Evolutionary conservation across 2,329 filamentous ascomycete genomes (phyloP).

Genomic region (Diaporthe caulivora): DNA sequence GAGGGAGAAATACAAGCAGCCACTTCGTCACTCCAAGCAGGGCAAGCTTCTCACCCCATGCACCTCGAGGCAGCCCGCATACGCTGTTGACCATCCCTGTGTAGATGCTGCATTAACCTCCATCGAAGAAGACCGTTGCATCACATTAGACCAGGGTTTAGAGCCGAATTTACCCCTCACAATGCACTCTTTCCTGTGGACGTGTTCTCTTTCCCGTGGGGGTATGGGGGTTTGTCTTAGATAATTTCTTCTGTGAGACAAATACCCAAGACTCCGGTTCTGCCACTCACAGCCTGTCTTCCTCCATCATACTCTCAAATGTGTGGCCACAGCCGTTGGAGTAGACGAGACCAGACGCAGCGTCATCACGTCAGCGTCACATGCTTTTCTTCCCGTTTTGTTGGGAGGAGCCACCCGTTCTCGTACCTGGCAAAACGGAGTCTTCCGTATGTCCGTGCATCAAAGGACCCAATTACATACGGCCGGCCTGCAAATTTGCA

Average conservation of each 20-base stretch:
- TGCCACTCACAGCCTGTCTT: not conserved
- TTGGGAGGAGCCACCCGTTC: not conserved
- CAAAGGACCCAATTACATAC: not conserved
- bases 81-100: not conserved
- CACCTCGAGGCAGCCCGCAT: not conserved
- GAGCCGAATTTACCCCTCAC: conserved; percentile 24
- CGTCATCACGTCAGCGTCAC: conserved; percentile 29
- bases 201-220: not conserved
- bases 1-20: too few relatives aligned
- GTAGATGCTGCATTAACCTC: not conserved
- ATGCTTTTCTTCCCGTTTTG: conserved; percentile 24
- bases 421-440: conserved; percentile 21
- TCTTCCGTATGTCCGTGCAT: conserved; percentile 5
- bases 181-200: conserved; percentile 24
- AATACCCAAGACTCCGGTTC: not conserved
- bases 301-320: not conserved
- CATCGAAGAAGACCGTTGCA: conserved; percentile 19
- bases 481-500: conserved; percentile 17
- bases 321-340: not conserved
- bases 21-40: not conserved
- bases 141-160: conserved; percentile 20
- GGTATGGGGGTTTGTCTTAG: conserved; percentile 28
- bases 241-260: conserved; percentile 1
- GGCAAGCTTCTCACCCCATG: not conserved
- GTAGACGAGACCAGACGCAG: too few relatives aligned